A percentile compares a stretch with the other conserved stretches of the same genome.
Conservation (phyloP, 345 rosid genomes). For the Psidium friedrichsthalianum region DNA sequence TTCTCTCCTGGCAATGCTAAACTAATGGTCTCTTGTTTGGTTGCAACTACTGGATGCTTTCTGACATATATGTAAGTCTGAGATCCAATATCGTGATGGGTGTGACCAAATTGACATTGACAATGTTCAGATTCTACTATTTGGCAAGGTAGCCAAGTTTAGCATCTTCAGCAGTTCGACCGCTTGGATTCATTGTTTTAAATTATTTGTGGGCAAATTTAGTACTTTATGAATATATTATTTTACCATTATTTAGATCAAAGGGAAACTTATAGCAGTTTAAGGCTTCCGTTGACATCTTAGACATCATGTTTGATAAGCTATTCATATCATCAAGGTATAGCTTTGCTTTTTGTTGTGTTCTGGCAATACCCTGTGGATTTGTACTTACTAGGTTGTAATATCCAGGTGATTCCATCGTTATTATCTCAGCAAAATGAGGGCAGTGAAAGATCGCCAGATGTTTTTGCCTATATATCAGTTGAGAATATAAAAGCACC, state of each 20-base stretch:
- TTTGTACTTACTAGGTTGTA: background rate
- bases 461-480: slow-evolving; percentile 63
- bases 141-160: background rate
- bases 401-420: slow-evolving; percentile 73
- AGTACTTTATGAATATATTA: background rate
- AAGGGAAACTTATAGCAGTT: background rate
- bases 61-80: background rate
- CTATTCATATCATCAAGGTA: background rate
- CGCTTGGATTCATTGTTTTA: background rate
- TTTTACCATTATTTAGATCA: background rate
- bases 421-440: slow-evolving; percentile 26
- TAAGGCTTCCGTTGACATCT: background rate
- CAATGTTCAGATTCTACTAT: background rate
- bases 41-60: background rate
- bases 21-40: background rate
- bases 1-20: background rate
- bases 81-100: background rate
- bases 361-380: background rate
- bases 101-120: background rate
- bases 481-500: slow-evolving; percentile 24
- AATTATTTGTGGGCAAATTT: background rate
- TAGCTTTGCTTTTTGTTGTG: background rate
- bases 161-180: background rate
- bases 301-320: background rate
- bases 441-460: slow-evolving; percentile 13